Evolutionary conservation across 129 eudicot species (phyloP).

Genomic region (Helichrysum umbraculigerum): DNA sequence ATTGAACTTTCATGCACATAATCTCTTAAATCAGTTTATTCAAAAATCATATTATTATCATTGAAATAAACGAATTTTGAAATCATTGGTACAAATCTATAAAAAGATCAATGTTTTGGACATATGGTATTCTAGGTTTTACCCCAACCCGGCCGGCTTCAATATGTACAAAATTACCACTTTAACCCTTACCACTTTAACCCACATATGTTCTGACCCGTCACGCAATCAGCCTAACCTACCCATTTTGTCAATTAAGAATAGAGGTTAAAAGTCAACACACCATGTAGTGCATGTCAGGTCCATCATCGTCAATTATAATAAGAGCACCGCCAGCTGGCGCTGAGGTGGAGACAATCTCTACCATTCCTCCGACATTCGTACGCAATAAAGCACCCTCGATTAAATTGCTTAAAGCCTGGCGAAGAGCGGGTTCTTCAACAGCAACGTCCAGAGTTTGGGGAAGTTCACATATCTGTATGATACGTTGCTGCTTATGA

Average conservation of each 20-base stretch:
- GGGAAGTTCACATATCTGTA: constrained; percentile 56
- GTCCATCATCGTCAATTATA: constrained; percentile 92
- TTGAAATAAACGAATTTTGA: too few relatives aligned
- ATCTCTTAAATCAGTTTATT: background rate
- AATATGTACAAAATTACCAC: background rate
- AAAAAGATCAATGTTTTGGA: background rate
- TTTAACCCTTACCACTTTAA: background rate
- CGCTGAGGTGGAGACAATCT: constrained; percentile 64
- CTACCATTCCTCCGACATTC: constrained; percentile 76
- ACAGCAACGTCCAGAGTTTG: constrained; percentile 62
- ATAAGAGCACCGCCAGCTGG: constrained; percentile 95
- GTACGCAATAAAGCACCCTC: constrained; percentile 93
- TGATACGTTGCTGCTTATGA: constrained; percentile 56
- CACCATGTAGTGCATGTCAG: constrained; percentile 99
- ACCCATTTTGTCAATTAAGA: background rate
- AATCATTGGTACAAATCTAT: background rate
- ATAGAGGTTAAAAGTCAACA: constrained; percentile 1
- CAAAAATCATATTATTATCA: background rate
- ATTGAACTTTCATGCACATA: background rate
- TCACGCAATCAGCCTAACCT: background rate
- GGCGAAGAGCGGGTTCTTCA: constrained; percentile 89
- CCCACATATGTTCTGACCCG: background rate
- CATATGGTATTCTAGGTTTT: background rate
- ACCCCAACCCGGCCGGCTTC: background rate
- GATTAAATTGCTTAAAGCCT: constrained; percentile 92